These are phyloP conservation scores for Aureobasidium sp. DNA, from an alignment of 2,329 filamentous ascomycete genomes.

Conservation along the genomic window DNA sequence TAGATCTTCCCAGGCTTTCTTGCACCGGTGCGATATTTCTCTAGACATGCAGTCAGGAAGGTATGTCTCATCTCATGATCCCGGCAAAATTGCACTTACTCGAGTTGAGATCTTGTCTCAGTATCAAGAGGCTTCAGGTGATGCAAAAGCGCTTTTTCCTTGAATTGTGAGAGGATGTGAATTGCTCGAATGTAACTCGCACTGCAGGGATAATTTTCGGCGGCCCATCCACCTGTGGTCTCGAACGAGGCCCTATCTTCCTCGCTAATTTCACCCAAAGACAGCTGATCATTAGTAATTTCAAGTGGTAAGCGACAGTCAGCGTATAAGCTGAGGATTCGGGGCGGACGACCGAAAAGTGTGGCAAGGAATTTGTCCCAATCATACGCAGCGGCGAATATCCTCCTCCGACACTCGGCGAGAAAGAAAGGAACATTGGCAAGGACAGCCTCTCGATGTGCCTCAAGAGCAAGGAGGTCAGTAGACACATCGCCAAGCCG, in stretches of 20 bases:
- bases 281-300: constrained; percentile 16
- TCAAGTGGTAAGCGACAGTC: constrained; percentile 18
- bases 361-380: constrained; percentile 21
- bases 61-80: neutral
- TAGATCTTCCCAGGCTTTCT: neutral
- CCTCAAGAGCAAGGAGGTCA: constrained; percentile 53
- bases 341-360: constrained; percentile 20
- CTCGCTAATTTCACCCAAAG: neutral
- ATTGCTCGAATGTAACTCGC: constrained; percentile 1
- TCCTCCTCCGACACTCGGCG: constrained; percentile 15
- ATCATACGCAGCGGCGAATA: constrained; percentile 17
- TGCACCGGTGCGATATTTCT: neutral
- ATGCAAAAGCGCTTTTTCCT: constrained; percentile 1
- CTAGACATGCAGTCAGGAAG: neutral
- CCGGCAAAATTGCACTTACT: neutral
- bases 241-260: neutral
- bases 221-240: constrained; percentile 13
- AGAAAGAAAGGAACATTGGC: constrained; percentile 20
- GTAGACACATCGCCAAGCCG: constrained; percentile 54
- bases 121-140: neutral
- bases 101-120: neutral
- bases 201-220: neutral
- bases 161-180: neutral
- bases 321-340: constrained; percentile 16
- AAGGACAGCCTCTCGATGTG: constrained; percentile 20